These are phyloP conservation scores for Herpotrichia juniperi DNA, from an alignment of 2,329 filamentous ascomycete genomes.

Conservation along the genomic window DNA sequence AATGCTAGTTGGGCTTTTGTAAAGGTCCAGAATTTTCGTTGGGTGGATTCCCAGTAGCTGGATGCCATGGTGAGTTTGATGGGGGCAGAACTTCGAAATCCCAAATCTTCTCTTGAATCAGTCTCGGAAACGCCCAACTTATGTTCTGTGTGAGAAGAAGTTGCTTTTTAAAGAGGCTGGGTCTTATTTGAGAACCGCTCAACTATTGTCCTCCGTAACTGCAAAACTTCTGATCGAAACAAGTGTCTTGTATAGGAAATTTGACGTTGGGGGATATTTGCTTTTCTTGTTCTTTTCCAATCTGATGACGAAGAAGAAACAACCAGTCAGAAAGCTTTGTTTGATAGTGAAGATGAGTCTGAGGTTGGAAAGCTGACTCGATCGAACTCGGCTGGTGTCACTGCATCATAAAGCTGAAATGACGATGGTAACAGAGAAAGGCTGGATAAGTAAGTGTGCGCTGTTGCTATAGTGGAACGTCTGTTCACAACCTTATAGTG, in stretches of 20 bases:
- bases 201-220: no score
- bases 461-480: background rate
- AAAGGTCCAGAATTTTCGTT: slow-evolving; percentile 89
- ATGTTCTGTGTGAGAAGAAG: no score
- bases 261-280: no score
- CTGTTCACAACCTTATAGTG: background rate
- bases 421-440: background rate
- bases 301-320: no score
- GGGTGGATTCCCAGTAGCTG: slow-evolving; percentile 96
- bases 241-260: no score
- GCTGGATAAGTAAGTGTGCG: background rate
- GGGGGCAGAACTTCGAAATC: background rate
- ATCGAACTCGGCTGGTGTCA: background rate
- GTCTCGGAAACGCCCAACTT: no score
- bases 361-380: background rate
- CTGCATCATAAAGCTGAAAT: background rate
- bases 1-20: slow-evolving; percentile 78
- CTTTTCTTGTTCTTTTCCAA: no score
- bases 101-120: background rate
- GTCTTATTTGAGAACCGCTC: no score
- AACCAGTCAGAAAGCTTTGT: no score
- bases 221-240: no score
- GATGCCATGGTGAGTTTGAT: slow-evolving; percentile 71
- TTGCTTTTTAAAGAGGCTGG: no score
- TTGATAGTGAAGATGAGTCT: background rate